Percentiles rank a stretch among this genome's conserved stretches.
Evolutionary conservation across 371 early-diverging fungal species (phyloP).

Genomic region (Mucor irregularis): DNA sequence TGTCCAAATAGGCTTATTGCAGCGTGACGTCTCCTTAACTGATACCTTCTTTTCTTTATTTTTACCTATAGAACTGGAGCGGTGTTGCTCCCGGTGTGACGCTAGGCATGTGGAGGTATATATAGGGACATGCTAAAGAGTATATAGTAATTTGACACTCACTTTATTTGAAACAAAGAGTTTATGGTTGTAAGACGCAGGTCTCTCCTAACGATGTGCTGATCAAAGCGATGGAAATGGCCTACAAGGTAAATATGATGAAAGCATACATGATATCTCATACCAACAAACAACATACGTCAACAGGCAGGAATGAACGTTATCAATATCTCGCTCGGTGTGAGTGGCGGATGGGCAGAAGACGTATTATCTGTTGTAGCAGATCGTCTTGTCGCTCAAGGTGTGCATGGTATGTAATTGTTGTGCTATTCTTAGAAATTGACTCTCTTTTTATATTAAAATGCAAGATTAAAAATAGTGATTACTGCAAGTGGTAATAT

Average conservation of each 20-base stretch:
- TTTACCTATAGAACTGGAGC: constrained; percentile 29
- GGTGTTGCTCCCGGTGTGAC: constrained; percentile 66
- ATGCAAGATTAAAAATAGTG: constrained; percentile 13
- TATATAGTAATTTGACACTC: too few relatives aligned
- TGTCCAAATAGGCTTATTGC: too few relatives aligned
- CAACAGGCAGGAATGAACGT: constrained; percentile 30
- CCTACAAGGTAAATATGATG: constrained; percentile 56
- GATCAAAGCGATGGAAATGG: constrained; percentile 66
- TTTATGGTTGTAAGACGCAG: constrained; percentile 28
- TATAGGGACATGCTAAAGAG: too few relatives aligned
- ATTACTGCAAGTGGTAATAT: constrained; percentile 67
- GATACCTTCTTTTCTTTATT: constrained; percentile 1
- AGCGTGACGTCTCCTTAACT: too few relatives aligned
- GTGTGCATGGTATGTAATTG: constrained; percentile 30
- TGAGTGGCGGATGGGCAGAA: constrained; percentile 36
- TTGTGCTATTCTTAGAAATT: too few relatives aligned
- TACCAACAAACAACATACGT: background rate
- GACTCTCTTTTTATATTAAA: too few relatives aligned
- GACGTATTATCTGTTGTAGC: constrained; percentile 28
- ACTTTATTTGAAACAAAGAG: constrained; percentile 18
- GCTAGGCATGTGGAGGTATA: constrained; percentile 46
- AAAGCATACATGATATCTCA: too few relatives aligned
- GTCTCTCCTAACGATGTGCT: constrained; percentile 57
- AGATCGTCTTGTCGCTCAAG: constrained; percentile 31
- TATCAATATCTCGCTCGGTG: constrained; percentile 26